These are phyloP conservation scores for Basidiobolus meristosporus DNA, from an alignment of 371 early-diverging fungal species.

Conservation along the genomic window DNA sequence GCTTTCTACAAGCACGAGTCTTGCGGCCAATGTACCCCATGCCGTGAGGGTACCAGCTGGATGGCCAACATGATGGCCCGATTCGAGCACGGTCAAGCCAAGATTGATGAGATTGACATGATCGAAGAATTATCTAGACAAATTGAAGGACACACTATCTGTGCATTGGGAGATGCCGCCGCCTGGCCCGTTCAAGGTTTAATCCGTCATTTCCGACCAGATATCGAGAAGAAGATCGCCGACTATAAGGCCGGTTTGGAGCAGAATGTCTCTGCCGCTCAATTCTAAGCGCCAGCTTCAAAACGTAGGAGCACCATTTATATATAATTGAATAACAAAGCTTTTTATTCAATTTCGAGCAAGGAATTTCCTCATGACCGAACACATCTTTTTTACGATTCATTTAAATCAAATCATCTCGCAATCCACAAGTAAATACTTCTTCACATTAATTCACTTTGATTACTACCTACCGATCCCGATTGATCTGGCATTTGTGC, in stretches of 20 bases:
- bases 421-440: too few relatives aligned
- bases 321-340: too few relatives aligned
- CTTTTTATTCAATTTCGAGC: too few relatives aligned
- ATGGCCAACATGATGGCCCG: constrained; percentile 88
- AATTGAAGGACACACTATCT: constrained; percentile 97
- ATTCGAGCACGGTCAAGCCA: constrained; percentile 77
- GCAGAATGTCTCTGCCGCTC: too few relatives aligned
- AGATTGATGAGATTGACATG: constrained; percentile 77
- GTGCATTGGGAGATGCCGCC: constrained; percentile 95
- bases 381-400: too few relatives aligned
- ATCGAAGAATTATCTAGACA: constrained; percentile 79
- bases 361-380: too few relatives aligned
- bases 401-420: too few relatives aligned
- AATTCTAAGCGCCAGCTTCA: too few relatives aligned
- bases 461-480: too few relatives aligned
- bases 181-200: constrained; percentile 95
- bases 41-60: constrained; percentile 94
- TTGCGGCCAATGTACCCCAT: constrained; percentile 97
- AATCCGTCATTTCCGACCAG: constrained; percentile 86
- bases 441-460: too few relatives aligned
- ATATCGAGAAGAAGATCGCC: constrained; percentile 73
- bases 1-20: constrained; percentile 93
- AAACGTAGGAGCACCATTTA: too few relatives aligned
- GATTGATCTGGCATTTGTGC: too few relatives aligned
- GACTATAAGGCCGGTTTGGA: constrained; percentile 9